Evolutionary conservation across 2,329 filamentous ascomycete genomes (phyloP).

Genomic region (Eurotiales sp.): DNA sequence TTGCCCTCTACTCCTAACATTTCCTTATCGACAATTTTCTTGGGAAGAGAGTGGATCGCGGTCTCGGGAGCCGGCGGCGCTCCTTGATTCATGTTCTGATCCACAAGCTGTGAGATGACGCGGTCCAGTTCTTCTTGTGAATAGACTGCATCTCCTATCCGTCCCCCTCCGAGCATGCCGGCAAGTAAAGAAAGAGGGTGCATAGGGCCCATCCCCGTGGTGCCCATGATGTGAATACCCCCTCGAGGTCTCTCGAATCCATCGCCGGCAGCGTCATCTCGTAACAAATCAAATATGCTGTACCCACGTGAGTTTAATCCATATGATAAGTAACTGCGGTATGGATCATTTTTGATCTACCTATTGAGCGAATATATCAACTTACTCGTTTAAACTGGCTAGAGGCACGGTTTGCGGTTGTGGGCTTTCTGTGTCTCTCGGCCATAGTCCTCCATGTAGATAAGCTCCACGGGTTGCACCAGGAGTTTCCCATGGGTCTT

Average conservation of each 20-base stretch:
- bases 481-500: slow-evolving; percentile 11
- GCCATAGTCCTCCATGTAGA: slow-evolving; percentile 36
- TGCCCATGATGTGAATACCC: slow-evolving; percentile 22
- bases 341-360: slow-evolving; percentile 5
- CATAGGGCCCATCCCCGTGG: slow-evolving; percentile 28
- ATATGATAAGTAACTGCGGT: neutral
- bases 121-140: slow-evolving; percentile 86
- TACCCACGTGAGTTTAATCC: slow-evolving; percentile 2
- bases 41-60: slow-evolving; percentile 70
- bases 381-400: slow-evolving; percentile 49
- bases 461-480: slow-evolving; percentile 14
- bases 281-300: slow-evolving; percentile 23
- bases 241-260: slow-evolving; percentile 8
- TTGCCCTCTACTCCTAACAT: slow-evolving; percentile 66
- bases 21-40: slow-evolving; percentile 64
- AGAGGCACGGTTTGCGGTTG: slow-evolving; percentile 46
- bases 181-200: slow-evolving; percentile 46
- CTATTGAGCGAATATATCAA: slow-evolving; percentile 10
- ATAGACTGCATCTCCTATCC: slow-evolving; percentile 75
- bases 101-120: slow-evolving; percentile 84
- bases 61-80: slow-evolving; percentile 74
- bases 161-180: slow-evolving; percentile 36
- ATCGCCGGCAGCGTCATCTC: slow-evolving; percentile 17
- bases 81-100: slow-evolving; percentile 69
- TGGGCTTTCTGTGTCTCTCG: slow-evolving; percentile 50